These are phyloP conservation scores for Gracilariopsis chorda DNA, from an alignment of 23 red algal species.

Conservation along the genomic window DNA sequence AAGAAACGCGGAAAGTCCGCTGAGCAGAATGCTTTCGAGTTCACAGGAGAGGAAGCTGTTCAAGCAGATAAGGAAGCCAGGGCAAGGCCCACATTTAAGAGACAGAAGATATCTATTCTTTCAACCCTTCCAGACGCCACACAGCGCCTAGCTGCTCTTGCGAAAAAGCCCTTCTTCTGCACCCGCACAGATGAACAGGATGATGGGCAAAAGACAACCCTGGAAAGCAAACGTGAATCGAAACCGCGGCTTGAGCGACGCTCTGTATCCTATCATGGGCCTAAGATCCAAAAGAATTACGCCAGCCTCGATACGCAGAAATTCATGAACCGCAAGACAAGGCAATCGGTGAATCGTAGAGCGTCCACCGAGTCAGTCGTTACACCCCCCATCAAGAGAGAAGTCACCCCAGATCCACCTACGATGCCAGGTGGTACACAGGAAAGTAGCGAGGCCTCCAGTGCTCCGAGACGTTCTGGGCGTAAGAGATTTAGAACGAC, in stretches of 20 bases:
- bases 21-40: conserved; percentile 3
- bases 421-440: background rate
- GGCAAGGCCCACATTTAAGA: background rate
- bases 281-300: no score
- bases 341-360: background rate
- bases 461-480: background rate
- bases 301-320: no score
- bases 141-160: background rate
- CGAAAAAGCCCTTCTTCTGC: background rate
- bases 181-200: no score
- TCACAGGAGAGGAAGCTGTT: conserved; percentile 2
- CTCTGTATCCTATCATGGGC: no score
- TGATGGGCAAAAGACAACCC: no score
- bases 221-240: no score
- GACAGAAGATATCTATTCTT: conserved; percentile 11
- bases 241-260: no score
- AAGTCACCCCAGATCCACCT: conserved; percentile 13
- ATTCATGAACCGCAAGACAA: no score
- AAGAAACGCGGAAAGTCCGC: background rate
- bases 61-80: background rate
- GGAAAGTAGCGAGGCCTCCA: background rate
- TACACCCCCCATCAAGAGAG: background rate
- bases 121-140: background rate
- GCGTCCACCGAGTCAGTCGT: background rate
- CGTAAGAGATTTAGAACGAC: conserved; percentile 1